Evolutionary conservation across 495 filamentous ascomycete species (phyloP), one percentile per base, ranked within the genome.

Genomic region (Neurospora sp.): DNA sequence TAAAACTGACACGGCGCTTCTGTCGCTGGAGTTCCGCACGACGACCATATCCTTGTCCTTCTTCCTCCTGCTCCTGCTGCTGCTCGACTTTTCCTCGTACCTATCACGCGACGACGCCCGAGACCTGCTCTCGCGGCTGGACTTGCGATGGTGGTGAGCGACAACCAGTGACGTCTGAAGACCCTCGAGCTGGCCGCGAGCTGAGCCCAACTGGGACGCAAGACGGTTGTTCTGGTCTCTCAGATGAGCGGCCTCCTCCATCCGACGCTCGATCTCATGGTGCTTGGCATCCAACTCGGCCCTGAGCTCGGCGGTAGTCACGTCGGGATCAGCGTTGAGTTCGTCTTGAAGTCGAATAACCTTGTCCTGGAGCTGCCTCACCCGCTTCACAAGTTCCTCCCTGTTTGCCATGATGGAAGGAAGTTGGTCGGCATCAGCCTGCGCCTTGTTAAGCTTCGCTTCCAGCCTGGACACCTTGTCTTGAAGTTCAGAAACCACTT

Each of bases 1-100:
- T 78, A 81, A 77, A 70, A 82, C 79, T 73, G 75, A 80, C 77
- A 82, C 69, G 45, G 79, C 79, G 53, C 80, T 77, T 69, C 78
- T 74, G 72, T 82, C 78, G 39, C 40, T 71, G 22, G 79, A 77
- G 71, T 80, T 81, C 68, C 80, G 76, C 71, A 82, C 80, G 45
- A 79, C 78, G 27, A 82, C 73, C 41, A 81, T 72, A 45, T 80
- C 77, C 72, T 79, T 80, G 42, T 80, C 74, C 74, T 78, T 77
- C 69, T 77, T 79, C 70, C 75, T 71, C 42, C 71, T 70, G 20
- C 68, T 70, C 20, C 72, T 68, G 72, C 71, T 73, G 70, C 75
- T 76, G 72, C 72, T 71, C 44, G 70, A 71, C 42, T 75, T 71
- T n/a, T 59, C 69, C n/a, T 76, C 78, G 74, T 79, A 78, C 72